These are phyloP conservation scores for Rhizopogon vinicolor DNA, from an alignment of 768 basidiomycete genomes.

Conservation along the genomic window DNA sequence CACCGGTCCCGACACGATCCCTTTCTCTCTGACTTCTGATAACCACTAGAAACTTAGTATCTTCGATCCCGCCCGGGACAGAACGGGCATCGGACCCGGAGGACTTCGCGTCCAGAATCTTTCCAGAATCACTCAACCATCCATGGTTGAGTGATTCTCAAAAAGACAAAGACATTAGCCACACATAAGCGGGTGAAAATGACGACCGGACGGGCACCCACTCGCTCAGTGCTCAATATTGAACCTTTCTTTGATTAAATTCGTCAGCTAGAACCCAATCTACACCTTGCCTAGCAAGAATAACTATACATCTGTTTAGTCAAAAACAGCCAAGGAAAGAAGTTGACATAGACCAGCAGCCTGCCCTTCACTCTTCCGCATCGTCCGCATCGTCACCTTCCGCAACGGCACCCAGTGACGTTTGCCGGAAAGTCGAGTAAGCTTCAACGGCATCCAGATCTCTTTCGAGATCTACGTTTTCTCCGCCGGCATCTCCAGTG, in stretches of 20 bases:
- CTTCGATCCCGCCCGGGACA: too few species aligned
- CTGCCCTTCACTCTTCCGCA: conserved; percentile 15
- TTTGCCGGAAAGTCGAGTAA: conserved; percentile 15
- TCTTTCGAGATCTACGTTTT: conserved; percentile 20
- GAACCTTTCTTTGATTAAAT: not conserved
- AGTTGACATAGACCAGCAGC: not conserved
- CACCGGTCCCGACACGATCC: too few species aligned
- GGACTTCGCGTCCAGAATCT: too few species aligned
- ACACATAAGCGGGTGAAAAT: too few species aligned
- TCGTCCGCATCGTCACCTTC: conserved; percentile 26
- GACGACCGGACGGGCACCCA: too few species aligned
- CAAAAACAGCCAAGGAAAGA: not conserved
- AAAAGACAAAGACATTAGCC: too few species aligned
- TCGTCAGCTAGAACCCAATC: not conserved
- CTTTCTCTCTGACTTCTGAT: too few species aligned
- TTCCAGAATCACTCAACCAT: too few species aligned
- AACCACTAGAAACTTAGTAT: too few species aligned
- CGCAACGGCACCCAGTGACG: conserved; percentile 21
- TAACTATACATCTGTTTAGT: not conserved
- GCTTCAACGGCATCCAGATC: conserved; percentile 27
- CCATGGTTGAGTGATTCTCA: too few species aligned
- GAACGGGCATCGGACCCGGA: too few species aligned
- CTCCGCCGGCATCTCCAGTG: conserved; percentile 20
- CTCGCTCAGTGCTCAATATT: too few species aligned
- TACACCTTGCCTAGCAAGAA: not conserved